Base-by-base conservation (phyloP, 768 basidiomycete genomes). In the Mycena venus region DNA sequence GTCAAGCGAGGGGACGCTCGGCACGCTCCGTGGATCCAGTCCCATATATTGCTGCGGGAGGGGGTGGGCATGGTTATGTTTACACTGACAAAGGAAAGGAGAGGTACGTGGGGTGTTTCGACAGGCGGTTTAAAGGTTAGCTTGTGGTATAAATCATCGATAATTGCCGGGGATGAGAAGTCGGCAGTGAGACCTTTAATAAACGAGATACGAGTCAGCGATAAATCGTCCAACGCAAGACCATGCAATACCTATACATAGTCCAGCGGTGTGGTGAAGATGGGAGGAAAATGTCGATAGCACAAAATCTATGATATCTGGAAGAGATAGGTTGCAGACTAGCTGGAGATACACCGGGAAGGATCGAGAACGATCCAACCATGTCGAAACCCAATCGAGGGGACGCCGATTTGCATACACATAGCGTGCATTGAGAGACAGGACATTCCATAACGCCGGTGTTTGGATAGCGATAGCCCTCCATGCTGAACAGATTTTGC, bases 341-440 rank as follows among this genome's bases (percentile, higher is more conserved):
- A 75, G 32, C 55, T 67, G 70, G 6, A 75, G 66, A 38, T 63
- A 53, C 2, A 75, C 8, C 8, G 74, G 74, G 21, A 67, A 40
- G 31, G 70, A 56, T 19, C 70, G 64, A 44, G 74, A 62, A 25
- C 74, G 69, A n/a, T 72, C 70, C 25, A 75, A 47, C 74, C 74
- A 75, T 1, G 53, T 63, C 60, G 74, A 62, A 27, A 75, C 21
- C 74, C 66, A 72, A 21, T 71, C 74, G 14, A 58, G 40, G 19
- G 70, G 66, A 29, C n/a, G 59, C 42, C 15, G 4, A n/a, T n/a
- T n/a, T n/a, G n/a, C n/a, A n/a, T n/a, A n/a, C 19, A 34, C 11
- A 23, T 21, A 2, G 47, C 59, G 25, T 3, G 71, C 55, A 11
- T 0, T 44, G 15, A 72, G 17, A 29, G 70, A 62, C 8, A 71